Conservation (phyloP, 225 moss, liverwort and hornwort genomes). For the Physcomitrium patens region DNA sequence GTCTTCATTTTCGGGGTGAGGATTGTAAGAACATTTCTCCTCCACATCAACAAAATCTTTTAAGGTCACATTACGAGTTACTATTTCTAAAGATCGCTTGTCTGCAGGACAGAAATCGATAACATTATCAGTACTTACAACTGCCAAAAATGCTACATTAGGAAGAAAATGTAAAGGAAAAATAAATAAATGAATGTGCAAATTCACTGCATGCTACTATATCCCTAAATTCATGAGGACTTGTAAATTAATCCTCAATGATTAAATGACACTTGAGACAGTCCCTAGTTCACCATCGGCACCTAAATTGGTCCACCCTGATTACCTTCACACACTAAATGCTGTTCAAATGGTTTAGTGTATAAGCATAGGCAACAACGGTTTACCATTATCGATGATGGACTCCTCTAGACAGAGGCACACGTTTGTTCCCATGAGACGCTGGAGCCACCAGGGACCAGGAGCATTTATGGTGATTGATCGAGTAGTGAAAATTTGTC, state of each 20-base stretch:
- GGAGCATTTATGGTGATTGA: constrained; percentile 86
- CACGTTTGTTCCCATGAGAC: constrained; percentile 77
- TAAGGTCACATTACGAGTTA: constrained; percentile 76
- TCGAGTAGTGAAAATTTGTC: constrained; percentile 69
- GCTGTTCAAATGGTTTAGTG: no score
- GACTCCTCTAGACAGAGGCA: constrained; percentile 89
- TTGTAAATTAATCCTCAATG: no score
- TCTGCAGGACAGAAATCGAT: constrained; percentile 31
- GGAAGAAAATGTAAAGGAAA: no score
- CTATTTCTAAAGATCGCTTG: constrained; percentile 76
- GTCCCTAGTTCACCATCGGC: no score
- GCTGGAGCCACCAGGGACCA: constrained; percentile 94
- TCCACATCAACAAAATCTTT: constrained; percentile 89
- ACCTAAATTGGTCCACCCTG: no score
- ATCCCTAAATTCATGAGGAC: no score
- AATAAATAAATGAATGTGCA: no score
- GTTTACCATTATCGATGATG: constrained; percentile 59
- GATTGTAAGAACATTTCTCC: constrained; percentile 78
- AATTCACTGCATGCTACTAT: no score
- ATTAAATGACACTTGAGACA: no score
- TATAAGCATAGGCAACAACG: neutral
- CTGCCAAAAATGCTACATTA: neutral
- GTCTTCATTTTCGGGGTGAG: constrained; percentile 76
- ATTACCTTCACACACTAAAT: neutral
- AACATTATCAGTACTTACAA: constrained; percentile 3